Evolutionary conservation across 805 yeast genomes (phyloP).

Genomic region (Spathaspora passalidarum): DNA sequence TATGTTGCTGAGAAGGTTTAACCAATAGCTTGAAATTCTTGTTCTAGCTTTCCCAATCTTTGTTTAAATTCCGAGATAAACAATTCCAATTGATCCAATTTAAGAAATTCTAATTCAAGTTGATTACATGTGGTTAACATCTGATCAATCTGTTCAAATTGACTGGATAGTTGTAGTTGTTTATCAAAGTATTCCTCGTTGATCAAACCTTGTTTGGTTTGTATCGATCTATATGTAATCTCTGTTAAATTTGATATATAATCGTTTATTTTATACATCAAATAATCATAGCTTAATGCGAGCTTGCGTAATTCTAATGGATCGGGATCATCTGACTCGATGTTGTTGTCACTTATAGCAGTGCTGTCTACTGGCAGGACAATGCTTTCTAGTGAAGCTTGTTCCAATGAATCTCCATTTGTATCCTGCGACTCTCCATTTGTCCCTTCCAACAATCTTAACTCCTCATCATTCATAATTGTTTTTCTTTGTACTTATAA

Average conservation of each 20-base stretch:
- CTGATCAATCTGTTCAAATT: conserved; percentile 37
- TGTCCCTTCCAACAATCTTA: too few species aligned
- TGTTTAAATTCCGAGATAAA: conserved; percentile 40
- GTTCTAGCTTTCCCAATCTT: conserved; percentile 35
- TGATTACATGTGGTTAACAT: conserved; percentile 46
- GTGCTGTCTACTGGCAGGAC: background rate
- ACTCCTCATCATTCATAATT: too few species aligned
- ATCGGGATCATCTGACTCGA: conserved; percentile 31
- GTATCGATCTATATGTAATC: conserved; percentile 28
- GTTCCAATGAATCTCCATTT: background rate
- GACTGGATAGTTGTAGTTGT: conserved; percentile 30
- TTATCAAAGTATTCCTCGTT: conserved; percentile 21
- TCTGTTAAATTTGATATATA: conserved; percentile 48
- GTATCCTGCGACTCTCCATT: too few species aligned
- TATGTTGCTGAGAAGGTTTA: conserved; percentile 2
- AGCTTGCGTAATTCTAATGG: conserved; percentile 61
- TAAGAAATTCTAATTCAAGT: conserved; percentile 50
- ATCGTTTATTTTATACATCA: conserved; percentile 60
- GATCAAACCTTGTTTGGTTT: conserved; percentile 26
- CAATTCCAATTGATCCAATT: conserved; percentile 47
- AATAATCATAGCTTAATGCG: conserved; percentile 61
- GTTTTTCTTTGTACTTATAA: too few species aligned
- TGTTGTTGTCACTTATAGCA: background rate
- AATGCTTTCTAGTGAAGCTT: background rate
- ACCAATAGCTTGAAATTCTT: conserved; percentile 9